Conservation (phyloP, 768 basidiomycete genomes). For the Nidularia pulvinata region DNA sequence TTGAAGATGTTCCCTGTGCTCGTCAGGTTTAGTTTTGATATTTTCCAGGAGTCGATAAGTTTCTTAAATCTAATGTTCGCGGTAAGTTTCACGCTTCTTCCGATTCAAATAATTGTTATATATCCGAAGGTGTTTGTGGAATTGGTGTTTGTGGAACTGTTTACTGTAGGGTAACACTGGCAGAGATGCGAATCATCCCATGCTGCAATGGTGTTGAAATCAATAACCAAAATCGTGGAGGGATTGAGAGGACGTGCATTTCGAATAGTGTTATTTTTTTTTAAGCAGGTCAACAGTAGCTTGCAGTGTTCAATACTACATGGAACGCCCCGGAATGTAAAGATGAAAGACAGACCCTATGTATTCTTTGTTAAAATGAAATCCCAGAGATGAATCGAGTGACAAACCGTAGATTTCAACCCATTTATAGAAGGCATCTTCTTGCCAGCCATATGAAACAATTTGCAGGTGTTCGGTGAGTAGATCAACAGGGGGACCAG, state of each 20-base stretch:
- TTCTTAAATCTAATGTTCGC: slow-evolving; percentile 20
- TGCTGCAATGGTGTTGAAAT: neutral
- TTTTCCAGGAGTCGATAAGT: slow-evolving; percentile 15
- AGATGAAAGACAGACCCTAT: slow-evolving; percentile 12
- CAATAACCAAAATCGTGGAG: neutral
- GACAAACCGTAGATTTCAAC: too few species aligned
- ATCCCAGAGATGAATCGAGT: too few species aligned
- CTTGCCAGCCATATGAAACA: too few species aligned
- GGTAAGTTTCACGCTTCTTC: slow-evolving; percentile 13
- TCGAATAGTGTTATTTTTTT: slow-evolving; percentile 14
- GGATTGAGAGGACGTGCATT: neutral
- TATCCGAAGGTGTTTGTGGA: slow-evolving; percentile 9
- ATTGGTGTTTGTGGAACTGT: too few species aligned
- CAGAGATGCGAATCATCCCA: neutral
- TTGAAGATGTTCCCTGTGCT: neutral
- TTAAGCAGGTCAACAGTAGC: slow-evolving; percentile 22
- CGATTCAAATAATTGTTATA: slow-evolving; percentile 13
- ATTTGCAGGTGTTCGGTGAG: too few species aligned
- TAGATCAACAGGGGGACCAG: too few species aligned
- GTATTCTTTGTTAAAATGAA: too few species aligned
- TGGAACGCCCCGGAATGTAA: slow-evolving; percentile 2
- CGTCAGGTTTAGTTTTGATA: neutral
- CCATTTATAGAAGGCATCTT: too few species aligned
- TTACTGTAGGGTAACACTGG: slow-evolving; percentile 6
- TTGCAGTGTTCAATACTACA: slow-evolving; percentile 16